Evolutionary conservation across 2,329 filamentous ascomycete species (phyloP).

Genomic region (Fusarium chuoi): DNA sequence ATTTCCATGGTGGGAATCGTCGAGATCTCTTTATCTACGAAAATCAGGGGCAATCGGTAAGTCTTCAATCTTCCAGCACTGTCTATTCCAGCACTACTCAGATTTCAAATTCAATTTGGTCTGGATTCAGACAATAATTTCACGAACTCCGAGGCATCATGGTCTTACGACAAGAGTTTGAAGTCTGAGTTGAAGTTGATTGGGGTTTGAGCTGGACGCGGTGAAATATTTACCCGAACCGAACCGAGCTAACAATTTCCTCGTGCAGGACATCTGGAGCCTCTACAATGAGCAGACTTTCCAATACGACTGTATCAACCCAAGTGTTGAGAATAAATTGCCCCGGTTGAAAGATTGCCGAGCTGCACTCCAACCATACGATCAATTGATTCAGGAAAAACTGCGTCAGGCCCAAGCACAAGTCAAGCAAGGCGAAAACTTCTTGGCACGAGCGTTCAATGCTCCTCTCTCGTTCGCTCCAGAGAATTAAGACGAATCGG

Average conservation of each 20-base stretch:
- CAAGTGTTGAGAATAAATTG: not conserved
- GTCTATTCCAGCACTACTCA: not conserved
- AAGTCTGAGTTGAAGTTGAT: not conserved
- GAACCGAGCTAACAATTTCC: slow-evolving; percentile 32
- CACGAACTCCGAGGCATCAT: not conserved
- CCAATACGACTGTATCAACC: slow-evolving; percentile 4
- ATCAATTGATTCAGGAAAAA: not conserved
- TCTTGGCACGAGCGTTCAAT: not conserved
- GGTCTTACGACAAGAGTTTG: not conserved
- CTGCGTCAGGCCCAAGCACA: not conserved
- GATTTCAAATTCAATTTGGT: not conserved
- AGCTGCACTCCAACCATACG: not conserved
- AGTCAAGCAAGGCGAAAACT: not conserved
- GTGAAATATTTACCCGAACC: slow-evolving; percentile 24
- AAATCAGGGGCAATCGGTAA: not conserved
- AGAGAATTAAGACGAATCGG: not conserved
- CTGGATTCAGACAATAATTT: not conserved
- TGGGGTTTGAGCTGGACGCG: not conserved
- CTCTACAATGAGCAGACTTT: slow-evolving; percentile 11
- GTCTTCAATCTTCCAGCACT: not conserved
- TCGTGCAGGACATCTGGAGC: slow-evolving; percentile 27
- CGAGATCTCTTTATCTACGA: slow-evolving; percentile 9
- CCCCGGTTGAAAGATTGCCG: not conserved
- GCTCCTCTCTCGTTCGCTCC: not conserved
- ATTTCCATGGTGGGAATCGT: not conserved